Percentiles rank a stretch among this genome's conserved stretches.
Conservation (phyloP, 495 filamentous ascomycete species). For the Emericellopsis terricola region DNA sequence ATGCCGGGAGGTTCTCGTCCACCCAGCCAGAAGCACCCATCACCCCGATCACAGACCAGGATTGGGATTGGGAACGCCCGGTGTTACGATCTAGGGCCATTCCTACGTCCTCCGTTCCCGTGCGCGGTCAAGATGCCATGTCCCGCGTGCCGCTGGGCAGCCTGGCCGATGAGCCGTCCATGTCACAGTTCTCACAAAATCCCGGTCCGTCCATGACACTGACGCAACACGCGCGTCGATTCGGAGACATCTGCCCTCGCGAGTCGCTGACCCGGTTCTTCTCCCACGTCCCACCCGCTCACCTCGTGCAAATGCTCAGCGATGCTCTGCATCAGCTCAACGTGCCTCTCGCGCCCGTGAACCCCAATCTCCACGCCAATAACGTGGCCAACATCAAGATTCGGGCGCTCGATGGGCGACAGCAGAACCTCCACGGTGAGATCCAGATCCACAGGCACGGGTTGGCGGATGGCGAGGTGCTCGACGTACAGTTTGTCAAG, state of each 20-base stretch:
- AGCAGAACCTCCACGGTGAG: slow-evolving; percentile 68
- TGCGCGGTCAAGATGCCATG: slow-evolving; percentile 13
- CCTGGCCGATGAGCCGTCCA: slow-evolving; percentile 73
- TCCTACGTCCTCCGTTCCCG: slow-evolving; percentile 36
- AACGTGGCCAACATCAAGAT: slow-evolving; percentile 49
- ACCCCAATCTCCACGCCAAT: slow-evolving; percentile 15
- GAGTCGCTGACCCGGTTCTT: slow-evolving; percentile 83
- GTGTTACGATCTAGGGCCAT: slow-evolving; percentile 19
- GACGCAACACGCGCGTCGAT: slow-evolving; percentile 75
- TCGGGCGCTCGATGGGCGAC: slow-evolving; percentile 56
- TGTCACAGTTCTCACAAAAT: slow-evolving; percentile 76
- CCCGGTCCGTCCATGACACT: slow-evolving; percentile 62
- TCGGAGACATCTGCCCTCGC: slow-evolving; percentile 68
- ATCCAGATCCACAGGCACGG: slow-evolving; percentile 57
- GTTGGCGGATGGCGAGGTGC: slow-evolving; percentile 35
- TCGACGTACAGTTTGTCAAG: slow-evolving; percentile 87
- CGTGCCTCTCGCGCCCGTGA: slow-evolving; percentile 43
- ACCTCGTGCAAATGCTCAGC: slow-evolving; percentile 60
- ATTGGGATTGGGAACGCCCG: slow-evolving; percentile 66
- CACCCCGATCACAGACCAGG: slow-evolving; percentile 41
- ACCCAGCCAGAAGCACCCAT: slow-evolving; percentile 68
- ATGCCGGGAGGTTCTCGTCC: slow-evolving; percentile 28
- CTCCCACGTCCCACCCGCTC: slow-evolving; percentile 57
- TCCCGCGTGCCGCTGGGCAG: slow-evolving; percentile 30
- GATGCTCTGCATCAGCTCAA: slow-evolving; percentile 72